Percentiles rank a stretch among this genome's conserved stretches.
phyloP scores from a whole-genome alignment of 2,329 filamentous ascomycete genomes.

The Fusarium chuoi region DNA sequence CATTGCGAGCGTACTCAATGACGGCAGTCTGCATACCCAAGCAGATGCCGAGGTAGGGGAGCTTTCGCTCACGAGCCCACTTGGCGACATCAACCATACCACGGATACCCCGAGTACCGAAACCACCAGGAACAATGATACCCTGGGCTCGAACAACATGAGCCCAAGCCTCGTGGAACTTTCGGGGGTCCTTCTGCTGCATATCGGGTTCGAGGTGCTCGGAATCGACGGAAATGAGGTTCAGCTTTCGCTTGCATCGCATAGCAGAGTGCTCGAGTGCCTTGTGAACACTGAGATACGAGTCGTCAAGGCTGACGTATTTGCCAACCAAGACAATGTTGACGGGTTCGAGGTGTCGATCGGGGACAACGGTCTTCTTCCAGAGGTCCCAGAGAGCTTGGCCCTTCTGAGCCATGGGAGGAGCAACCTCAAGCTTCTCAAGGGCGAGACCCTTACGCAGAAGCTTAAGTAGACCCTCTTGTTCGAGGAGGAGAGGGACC shows the following conservation, averaged over 20 bases:
- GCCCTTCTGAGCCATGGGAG: constrained; percentile 70
- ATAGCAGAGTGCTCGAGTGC: constrained; percentile 92
- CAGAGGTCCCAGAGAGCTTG: constrained; percentile 80
- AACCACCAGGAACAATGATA: constrained; percentile 75
- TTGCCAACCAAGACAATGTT: constrained; percentile 92
- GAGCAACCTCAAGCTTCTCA: constrained; percentile 63
- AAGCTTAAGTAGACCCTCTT: constrained; percentile 79
- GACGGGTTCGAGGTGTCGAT: constrained; percentile 74
- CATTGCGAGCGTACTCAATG: constrained; percentile 84
- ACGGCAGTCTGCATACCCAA: constrained; percentile 94
- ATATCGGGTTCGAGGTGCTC: constrained; percentile 80
- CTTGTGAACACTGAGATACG: constrained; percentile 85
- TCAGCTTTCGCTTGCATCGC: constrained; percentile 81
- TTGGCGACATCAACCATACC: constrained; percentile 91
- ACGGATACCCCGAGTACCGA: constrained; percentile 79
- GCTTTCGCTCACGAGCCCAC: constrained; percentile 84
- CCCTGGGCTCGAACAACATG: constrained; percentile 72
- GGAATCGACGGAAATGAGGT: constrained; percentile 86
- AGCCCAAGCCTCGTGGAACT: constrained; percentile 89
- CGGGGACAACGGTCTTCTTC: constrained; percentile 75
- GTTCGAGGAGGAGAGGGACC: constrained; percentile 88
- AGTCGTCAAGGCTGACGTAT: constrained; percentile 85
- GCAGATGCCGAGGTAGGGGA: constrained; percentile 89
- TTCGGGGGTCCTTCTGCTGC: constrained; percentile 70
- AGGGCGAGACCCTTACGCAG: constrained; percentile 74